phyloP scores from a whole-genome alignment of 176 grass and related monocot genomes.

The Phyllostachys edulis region DNA sequence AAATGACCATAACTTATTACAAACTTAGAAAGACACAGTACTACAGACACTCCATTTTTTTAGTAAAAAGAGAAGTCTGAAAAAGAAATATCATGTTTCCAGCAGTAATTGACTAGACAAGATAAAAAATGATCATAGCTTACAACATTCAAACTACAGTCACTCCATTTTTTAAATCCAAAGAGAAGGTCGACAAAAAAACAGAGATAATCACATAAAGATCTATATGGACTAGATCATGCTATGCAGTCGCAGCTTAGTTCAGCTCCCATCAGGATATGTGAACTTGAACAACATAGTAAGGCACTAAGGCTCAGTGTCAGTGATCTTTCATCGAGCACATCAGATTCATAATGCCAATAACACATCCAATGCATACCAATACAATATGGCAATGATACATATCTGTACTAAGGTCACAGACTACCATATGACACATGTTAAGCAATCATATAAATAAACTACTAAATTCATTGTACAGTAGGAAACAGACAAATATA shows the following conservation, averaged over 20 bases:
- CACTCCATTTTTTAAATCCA: background rate
- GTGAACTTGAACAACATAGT: background rate
- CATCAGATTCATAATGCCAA: background rate
- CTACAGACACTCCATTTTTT: background rate
- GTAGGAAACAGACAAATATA: background rate
- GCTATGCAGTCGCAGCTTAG: background rate
- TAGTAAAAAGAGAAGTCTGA: background rate
- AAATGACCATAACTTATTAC: background rate
- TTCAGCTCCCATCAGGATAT: background rate
- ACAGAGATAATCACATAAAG: background rate
- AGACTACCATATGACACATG: background rate
- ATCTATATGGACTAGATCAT: background rate
- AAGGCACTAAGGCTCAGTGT: background rate
- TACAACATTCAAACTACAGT: background rate
- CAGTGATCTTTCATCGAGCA: background rate
- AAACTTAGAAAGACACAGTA: background rate
- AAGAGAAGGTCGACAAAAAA: background rate
- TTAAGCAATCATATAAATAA: background rate
- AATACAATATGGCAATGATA: background rate
- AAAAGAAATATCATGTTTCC: constrained; percentile 22
- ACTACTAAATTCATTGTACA: background rate
- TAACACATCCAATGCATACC: background rate
- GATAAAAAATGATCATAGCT: background rate
- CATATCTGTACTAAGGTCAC: background rate
- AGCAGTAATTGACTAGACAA: constrained; percentile 47